phyloP scores from a whole-genome alignment of 352 stramenopile species.

The Phytophthora crassamura region DNA sequence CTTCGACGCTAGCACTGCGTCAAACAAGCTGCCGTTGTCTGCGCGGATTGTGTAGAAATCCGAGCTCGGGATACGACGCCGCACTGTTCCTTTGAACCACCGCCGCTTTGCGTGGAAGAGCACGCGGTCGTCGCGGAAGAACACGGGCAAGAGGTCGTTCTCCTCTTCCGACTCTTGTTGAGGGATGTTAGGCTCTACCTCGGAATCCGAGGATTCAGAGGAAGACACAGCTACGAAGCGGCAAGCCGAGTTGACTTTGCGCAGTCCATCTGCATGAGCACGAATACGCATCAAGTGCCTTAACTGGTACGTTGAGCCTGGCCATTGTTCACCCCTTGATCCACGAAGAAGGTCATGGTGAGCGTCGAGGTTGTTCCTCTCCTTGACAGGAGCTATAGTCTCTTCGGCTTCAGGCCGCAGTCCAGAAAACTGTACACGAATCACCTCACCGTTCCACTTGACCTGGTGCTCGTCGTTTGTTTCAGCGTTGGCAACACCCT shows the following conservation, averaged over 20 bases:
- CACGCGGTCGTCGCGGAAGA: slow-evolving; percentile 57
- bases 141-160: slow-evolving; percentile 35
- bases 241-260: slow-evolving; percentile 54
- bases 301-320: slow-evolving; percentile 52
- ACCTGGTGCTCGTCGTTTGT: slow-evolving; percentile 29
- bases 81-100: slow-evolving; percentile 46
- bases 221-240: slow-evolving; percentile 54
- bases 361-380: not conserved
- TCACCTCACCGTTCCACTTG: slow-evolving; percentile 49
- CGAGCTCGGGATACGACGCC: slow-evolving; percentile 45
- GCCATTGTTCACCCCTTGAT: slow-evolving; percentile 14
- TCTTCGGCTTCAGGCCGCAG: not conserved
- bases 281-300: slow-evolving; percentile 54
- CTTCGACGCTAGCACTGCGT: slow-evolving; percentile 49
- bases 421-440: slow-evolving; percentile 38
- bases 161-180: slow-evolving; percentile 35
- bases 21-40: slow-evolving; percentile 53
- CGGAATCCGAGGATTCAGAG: slow-evolving; percentile 37
- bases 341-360: slow-evolving; percentile 1
- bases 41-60: slow-evolving; percentile 67
- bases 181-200: slow-evolving; percentile 30
- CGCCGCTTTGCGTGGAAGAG: slow-evolving; percentile 48
- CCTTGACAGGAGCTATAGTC: not conserved
- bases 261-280: slow-evolving; percentile 56
- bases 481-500: slow-evolving; percentile 10